Base-by-base conservation (phyloP, 192 early-diverging fungal genomes). In the Backusella mclennaniae region DNA sequence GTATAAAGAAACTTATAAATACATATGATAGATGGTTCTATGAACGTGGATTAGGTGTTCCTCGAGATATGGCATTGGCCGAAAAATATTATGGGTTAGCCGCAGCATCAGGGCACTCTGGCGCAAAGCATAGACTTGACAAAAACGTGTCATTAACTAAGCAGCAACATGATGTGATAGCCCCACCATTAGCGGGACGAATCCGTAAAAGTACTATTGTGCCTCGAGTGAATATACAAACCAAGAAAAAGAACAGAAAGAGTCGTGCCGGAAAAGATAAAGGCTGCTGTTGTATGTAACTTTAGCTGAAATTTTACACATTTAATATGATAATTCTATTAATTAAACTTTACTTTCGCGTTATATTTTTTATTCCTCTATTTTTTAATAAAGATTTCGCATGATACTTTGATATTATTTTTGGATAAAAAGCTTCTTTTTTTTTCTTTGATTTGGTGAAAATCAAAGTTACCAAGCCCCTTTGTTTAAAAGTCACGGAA, bases 11-110 rank as follows among this genome's bases (percentile, higher is more conserved):
- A 63, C 56, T 63, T 26, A 63, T 26, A 29, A 15, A 63, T 44
- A 14, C 42, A 11, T 63, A 3, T 63, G 26, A 26, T 63, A 81
- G 80, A 5, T 79, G 75, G 56, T 83, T 77, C 52, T 83, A 83
- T 77, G 82, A 83, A 23, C 69, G 76, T 35, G 82, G 82, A 6
- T 69, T 79, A 36, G 82, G 82, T 17, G 73, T 74, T 0, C 56
- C 53, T 9, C 33, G 77, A 38, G 78, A 83, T 46, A 46, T 69
- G 31, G 68, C 23, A 2, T 42, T 73, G 26, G 78, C 82, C 1
- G 26, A 73, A 26, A 66, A 46, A 21, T 79, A 83, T 41, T 83
- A 83, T 74, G 35, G 52, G 21, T 56, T 67, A 26, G 82, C 82
- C 14, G 77, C 82, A 0, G 41, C 49, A 19, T 63, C 73, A 49